Evolutionary conservation across 257 asterid species (phyloP), one percentile per base, ranked within the genome.

Genomic region (Solanum medicagineum): DNA sequence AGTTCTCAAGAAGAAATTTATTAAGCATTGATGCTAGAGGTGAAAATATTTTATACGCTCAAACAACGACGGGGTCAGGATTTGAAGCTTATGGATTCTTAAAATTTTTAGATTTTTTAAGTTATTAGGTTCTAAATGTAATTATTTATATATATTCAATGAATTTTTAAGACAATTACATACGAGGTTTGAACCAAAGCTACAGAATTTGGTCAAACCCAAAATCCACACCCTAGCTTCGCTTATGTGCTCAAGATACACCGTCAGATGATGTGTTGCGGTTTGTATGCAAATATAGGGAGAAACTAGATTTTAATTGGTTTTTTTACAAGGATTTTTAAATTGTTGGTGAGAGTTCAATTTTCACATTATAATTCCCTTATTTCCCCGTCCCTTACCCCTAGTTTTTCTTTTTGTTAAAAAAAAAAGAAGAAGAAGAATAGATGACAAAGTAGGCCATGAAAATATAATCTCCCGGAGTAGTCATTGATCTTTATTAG

Each of bases 251-350:
- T 55, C n/a, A 55, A 55, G 10, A 55, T 55, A 55, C 60, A 55
- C 60, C 60, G 4, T 55, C 0, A 55, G 42, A 55, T 55, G 17
- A 55, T 55, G 60, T 55, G 16, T 15, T 19, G 60, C 7, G 7
- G n/a, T 55, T 55, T 55, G n/a, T 6, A 55, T 55, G n/a, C 17
- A 55, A 16, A 55, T 55, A 32, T 3, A 55, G 17, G n/a, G 60
- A 55, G 59, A 54, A 54, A 54, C 59, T 54, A 16, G 17, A 54
- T 6, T 54, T 54, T 16, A 15, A n/a, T 54, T 54, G n/a, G n/a
- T 9, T 54, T 54, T 0, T 20, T 20, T 0, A 54, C 8, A 0
- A 15, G 16, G 15, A 8, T 45, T 36, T 36, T 36, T 0, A 5
- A 4, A 4, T 4, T 8, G 11, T 45, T 45, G 10, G 59, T 55